Percentiles rank a stretch among this genome's conserved stretches.
phyloP scores from a whole-genome alignment of 768 basidiomycete genomes.

The Lactarius vividus region DNA sequence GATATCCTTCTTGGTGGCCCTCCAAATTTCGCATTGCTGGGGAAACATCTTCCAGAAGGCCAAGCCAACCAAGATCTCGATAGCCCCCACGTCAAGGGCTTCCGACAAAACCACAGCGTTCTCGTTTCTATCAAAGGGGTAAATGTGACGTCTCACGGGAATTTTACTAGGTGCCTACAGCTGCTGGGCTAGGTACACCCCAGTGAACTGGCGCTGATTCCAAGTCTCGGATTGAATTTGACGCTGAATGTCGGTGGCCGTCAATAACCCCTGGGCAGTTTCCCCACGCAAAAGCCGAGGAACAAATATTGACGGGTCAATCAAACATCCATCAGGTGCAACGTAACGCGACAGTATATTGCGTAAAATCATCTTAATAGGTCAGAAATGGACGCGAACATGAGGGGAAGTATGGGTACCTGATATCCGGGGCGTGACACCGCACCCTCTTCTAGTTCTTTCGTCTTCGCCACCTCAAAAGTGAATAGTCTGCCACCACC shows the following conservation, averaged over 20 bases:
- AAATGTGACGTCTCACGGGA: neutral
- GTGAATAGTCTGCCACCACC: slow-evolving; percentile 49
- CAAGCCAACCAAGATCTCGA: neutral
- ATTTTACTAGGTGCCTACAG: neutral
- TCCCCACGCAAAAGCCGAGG: slow-evolving; percentile 23
- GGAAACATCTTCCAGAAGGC: neutral
- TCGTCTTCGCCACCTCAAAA: slow-evolving; percentile 53
- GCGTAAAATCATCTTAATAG: neutral
- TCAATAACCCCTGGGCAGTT: slow-evolving; percentile 27
- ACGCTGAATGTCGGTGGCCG: slow-evolving; percentile 2
- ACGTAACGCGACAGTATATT: neutral
- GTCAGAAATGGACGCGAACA: neutral
- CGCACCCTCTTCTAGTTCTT: slow-evolving; percentile 54
- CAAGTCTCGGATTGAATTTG: neutral
- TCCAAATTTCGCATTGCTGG: neutral
- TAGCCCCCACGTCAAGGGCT: neutral
- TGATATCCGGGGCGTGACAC: slow-evolving; percentile 43
- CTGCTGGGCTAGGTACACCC: neutral
- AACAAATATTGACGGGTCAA: neutral
- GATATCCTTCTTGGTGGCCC: neutral
- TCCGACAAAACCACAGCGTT: neutral
- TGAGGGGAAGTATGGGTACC: slow-evolving; percentile 33
- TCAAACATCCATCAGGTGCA: neutral
- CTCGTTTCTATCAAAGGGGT: neutral
- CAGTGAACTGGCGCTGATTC: too few relatives aligned